Evolutionary conservation across 2,329 filamentous ascomycete species (phyloP).

Genomic region (Nigrospora oryzae): DNA sequence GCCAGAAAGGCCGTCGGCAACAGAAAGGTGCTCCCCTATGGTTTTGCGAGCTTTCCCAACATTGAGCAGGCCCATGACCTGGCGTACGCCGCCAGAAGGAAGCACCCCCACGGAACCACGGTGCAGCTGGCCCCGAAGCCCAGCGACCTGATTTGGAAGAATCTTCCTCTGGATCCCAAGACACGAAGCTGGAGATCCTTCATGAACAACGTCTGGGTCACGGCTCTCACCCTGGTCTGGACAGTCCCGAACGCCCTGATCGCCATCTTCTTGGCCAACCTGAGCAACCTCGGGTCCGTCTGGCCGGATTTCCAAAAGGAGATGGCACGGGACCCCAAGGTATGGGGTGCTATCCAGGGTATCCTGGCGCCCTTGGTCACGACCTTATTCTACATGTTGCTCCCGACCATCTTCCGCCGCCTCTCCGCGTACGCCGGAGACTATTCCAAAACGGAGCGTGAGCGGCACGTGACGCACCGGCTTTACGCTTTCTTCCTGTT

Average conservation of each 20-base stretch:
- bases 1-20: conserved; percentile 76
- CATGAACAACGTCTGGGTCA: conserved; percentile 79
- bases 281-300: conserved; percentile 69
- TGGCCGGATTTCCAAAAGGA: conserved; percentile 68
- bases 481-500: conserved; percentile 95
- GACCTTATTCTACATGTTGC: conserved; percentile 75
- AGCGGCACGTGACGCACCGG: conserved; percentile 83
- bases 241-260: conserved; percentile 90
- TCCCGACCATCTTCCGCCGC: conserved; percentile 86
- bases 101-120: conserved; percentile 70
- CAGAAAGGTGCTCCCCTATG: conserved; percentile 81
- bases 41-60: conserved; percentile 87
- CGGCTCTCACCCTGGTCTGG: conserved; percentile 74
- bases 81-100: conserved; percentile 72
- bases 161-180: conserved; percentile 63
- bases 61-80: conserved; percentile 84
- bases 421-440: conserved; percentile 79
- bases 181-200: conserved; percentile 62
- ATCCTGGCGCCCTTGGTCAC: conserved; percentile 81
- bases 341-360: conserved; percentile 89
- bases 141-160: conserved; percentile 93
- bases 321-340: conserved; percentile 49
- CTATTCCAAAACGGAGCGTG: conserved; percentile 82
- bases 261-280: conserved; percentile 82
- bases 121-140: conserved; percentile 76